Evolutionary conservation across 2,329 filamentous ascomycete genomes (phyloP), one percentile per base, ranked within the genome.

Genomic region (Fusarium guadeloupense): DNA sequence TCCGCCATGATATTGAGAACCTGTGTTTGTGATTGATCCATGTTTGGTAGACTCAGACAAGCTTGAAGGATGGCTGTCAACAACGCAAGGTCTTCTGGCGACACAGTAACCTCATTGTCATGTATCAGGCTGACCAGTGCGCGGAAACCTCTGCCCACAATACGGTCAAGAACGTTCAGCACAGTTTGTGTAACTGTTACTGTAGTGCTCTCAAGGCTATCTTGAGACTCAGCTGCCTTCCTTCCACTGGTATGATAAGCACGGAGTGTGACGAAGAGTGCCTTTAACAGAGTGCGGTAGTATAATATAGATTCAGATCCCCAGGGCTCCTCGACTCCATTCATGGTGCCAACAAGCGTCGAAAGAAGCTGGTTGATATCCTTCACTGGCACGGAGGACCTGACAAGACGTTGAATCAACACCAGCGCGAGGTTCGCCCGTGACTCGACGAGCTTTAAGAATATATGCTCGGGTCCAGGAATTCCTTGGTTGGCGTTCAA

Each of bases 41-140:
- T 88, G 41, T 89, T 88, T 1, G 92, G 91, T 25, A 97, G 84
- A 60, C 88, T 87, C 14, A 98, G 81, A 66, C 91, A 90, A 26
- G 90, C 91, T 75, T 97, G 93, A 31, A 98, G 79, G 38, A 98
- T 89, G 4, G 92, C 93, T 10, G 92, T 97, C 38, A 99, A 78
- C 35, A 98, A 86, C 4, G 89, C 89, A 63, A 99, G 87, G 72
- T 99, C 95, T 52, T 90, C 89, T 0, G 93, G 91, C 45, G 88
- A 85, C 16, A 76, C 69, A 19, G 67, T 69, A 8, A 85, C 81
- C 4, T 89, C 83, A 25, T 89, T 82, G 28, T 95, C 89, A 71
- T 99, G 95, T 13, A 98, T 85, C 47, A 93, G 86, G 13, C 87
- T 87, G 28, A 93, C 92, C 19, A 97, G 81, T 19, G 89, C 87